These are phyloP conservation scores for Delphinella strobiligena DNA, from an alignment of 2,329 filamentous ascomycete genomes.

Conservation along the genomic window DNA sequence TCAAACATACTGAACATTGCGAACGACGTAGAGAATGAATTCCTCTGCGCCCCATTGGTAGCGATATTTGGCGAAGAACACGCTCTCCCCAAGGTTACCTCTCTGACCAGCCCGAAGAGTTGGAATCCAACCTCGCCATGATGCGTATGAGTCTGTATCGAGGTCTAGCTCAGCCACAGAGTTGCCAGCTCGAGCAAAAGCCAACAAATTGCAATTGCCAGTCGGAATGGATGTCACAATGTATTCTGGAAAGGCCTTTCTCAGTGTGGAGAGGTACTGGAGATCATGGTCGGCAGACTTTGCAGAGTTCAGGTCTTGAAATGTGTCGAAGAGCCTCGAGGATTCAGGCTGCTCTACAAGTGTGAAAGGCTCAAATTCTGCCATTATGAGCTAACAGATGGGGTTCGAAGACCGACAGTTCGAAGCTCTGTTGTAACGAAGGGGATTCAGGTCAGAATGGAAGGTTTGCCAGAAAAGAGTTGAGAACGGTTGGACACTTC, in stretches of 20 bases:
- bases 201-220: conserved; percentile 13
- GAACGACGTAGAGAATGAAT: conserved; percentile 28
- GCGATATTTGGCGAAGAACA: conserved; percentile 28
- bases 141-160: conserved; percentile 24
- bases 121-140: conserved; percentile 26
- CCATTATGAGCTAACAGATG: neutral
- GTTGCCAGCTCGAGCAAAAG: conserved; percentile 30
- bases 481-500: too few relatives aligned
- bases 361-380: conserved; percentile 20
- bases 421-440: too few relatives aligned
- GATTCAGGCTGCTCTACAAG: conserved; percentile 16
- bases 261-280: conserved; percentile 25
- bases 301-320: conserved; percentile 22
- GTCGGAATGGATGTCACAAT: conserved; percentile 27
- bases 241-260: conserved; percentile 23
- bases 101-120: conserved; percentile 16
- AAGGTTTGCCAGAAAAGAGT: too few relatives aligned
- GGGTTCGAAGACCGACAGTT: neutral
- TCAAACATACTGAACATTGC: conserved; percentile 29
- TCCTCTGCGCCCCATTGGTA: conserved; percentile 26
- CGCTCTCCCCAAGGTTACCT: conserved; percentile 24
- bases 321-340: conserved; percentile 24
- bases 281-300: conserved; percentile 27
- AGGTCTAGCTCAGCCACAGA: conserved; percentile 26
- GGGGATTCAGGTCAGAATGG: too few relatives aligned